Evolutionary conservation across 2,329 filamentous ascomycete species (phyloP), one percentile per base, ranked within the genome.

Genomic region (Rutstroemia sp.): DNA sequence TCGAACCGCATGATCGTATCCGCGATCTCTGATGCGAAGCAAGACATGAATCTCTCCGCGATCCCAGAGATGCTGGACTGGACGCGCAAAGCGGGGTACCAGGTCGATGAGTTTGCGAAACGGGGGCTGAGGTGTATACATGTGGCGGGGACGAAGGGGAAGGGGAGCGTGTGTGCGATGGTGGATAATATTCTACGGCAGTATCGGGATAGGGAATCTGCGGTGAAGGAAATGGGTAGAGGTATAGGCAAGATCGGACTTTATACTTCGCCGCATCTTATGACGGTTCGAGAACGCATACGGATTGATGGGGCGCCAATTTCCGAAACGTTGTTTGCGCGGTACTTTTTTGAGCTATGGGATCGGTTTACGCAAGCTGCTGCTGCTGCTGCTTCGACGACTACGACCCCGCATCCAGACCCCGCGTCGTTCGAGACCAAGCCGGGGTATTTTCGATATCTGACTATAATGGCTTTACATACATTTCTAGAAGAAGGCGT

Each of bases 131-230:
- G 57, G 44, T 66, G 78, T 62, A 83, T 97, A 59, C 92, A 97
- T 69, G 84, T 97, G 47, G 89, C 92, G 1, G 92, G 92, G 12
- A 96, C 92, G 4, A 97, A 96, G 71, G 92, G 92, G 58, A 97
- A 66, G 45, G 86, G 86, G 17, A 87, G 81, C 65, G 87, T 84
- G 1, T 89, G 84, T 65, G 84, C 83, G 41, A 88, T 86, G 64
- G 74, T 81, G 56, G 78, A 83, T 61, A 81, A 78, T n/a, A 82
- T 89, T 60, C 76, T 89, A 46, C 70, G 74, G 25, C 75, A 75
- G 54, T 79, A 83, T 63, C 75, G 73, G 25, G 37, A 57, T 16
- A 39, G 25, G 17, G 2, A 60, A 62, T 3, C 30, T 16, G 12
- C 48, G 5, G 16, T 8, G 14, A n/a, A 7, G 7, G 17, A 16